Conservation (phyloP, 75 land plant genomes). For the Pinus albicaulis region DNA sequence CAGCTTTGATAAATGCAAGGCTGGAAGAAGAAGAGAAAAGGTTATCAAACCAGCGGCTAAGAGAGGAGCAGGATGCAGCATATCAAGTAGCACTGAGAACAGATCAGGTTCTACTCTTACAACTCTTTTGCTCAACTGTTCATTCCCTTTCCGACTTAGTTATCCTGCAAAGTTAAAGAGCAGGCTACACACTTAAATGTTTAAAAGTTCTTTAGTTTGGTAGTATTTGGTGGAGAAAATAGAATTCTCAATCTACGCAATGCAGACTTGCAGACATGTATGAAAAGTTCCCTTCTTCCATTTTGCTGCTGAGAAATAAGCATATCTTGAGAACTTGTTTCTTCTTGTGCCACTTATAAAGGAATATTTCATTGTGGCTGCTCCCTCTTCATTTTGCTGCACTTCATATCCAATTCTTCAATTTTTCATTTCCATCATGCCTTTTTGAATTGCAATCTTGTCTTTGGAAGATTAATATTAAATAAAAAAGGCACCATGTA, state of each 20-base stretch:
- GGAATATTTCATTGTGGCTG: background rate
- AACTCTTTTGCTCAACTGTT: background rate
- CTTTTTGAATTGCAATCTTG: background rate
- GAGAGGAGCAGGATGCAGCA: slow-evolving; percentile 55
- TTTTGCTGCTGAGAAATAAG: background rate
- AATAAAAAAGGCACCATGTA: background rate
- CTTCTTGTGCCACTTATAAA: background rate
- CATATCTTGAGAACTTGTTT: background rate
- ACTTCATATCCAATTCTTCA: background rate
- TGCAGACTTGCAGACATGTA: too few species aligned
- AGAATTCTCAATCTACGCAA: too few species aligned
- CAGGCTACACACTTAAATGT: too few species aligned
- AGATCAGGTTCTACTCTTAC: slow-evolving; percentile 32
- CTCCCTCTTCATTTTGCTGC: background rate
- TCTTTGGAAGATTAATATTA: background rate
- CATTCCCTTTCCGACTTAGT: background rate
- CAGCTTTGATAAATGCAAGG: slow-evolving; percentile 27
- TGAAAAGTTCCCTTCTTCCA: too few species aligned
- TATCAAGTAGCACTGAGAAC: slow-evolving; percentile 33
- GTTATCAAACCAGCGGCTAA: slow-evolving; percentile 21
- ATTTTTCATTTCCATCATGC: background rate
- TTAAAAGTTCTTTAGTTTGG: too few species aligned
- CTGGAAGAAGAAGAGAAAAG: slow-evolving; percentile 16
- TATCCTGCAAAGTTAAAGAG: background rate
- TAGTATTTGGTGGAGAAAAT: too few species aligned